Evolutionary conservation across 345 rosid genomes (phyloP).

Genomic region (Euphorbia peplus): DNA sequence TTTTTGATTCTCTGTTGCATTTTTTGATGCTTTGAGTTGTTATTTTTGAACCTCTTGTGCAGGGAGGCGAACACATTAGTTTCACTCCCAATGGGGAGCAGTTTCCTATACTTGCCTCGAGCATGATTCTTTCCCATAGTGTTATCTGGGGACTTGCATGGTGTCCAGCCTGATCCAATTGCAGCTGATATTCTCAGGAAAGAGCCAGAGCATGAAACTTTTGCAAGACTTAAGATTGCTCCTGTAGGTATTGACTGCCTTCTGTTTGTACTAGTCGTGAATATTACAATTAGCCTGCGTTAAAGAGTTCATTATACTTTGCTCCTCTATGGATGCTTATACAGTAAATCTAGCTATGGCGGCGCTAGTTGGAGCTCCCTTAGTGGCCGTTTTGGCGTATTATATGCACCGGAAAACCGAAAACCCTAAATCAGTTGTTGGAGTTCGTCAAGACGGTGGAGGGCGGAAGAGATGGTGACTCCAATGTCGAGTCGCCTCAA

Average conservation of each 20-base stretch:
- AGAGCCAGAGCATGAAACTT: slow-evolving; percentile 97
- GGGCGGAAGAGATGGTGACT: slow-evolving; percentile 42
- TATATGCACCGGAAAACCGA: slow-evolving; percentile 93
- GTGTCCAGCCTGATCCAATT: slow-evolving; percentile 97
- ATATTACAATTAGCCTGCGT: too few species aligned
- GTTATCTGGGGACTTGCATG: slow-evolving; percentile 93
- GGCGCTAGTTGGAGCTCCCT: slow-evolving; percentile 93
- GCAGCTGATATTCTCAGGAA: slow-evolving; percentile 98
- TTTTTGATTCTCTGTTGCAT: background rate
- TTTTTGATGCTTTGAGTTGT: too few species aligned
- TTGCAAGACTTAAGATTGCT: slow-evolving; percentile 70
- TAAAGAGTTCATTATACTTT: too few species aligned
- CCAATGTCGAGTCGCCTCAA: slow-evolving; percentile 54
- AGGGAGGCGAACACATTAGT: slow-evolving; percentile 44
- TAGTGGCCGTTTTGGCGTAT: slow-evolving; percentile 87
- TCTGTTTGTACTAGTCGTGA: too few species aligned
- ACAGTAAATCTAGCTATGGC: slow-evolving; percentile 85
- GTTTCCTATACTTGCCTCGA: slow-evolving; percentile 57
- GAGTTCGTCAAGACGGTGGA: slow-evolving; percentile 84
- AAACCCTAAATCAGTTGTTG: slow-evolving; percentile 80
- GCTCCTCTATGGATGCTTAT: slow-evolving; percentile 81
- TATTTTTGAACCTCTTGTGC: slow-evolving; percentile 15
- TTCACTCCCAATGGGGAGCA: slow-evolving; percentile 53
- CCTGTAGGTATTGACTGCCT: too few species aligned
- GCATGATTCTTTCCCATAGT: slow-evolving; percentile 93